Conservation (phyloP, 345 rosid genomes). For the Melaleuca alternifolia region DNA sequence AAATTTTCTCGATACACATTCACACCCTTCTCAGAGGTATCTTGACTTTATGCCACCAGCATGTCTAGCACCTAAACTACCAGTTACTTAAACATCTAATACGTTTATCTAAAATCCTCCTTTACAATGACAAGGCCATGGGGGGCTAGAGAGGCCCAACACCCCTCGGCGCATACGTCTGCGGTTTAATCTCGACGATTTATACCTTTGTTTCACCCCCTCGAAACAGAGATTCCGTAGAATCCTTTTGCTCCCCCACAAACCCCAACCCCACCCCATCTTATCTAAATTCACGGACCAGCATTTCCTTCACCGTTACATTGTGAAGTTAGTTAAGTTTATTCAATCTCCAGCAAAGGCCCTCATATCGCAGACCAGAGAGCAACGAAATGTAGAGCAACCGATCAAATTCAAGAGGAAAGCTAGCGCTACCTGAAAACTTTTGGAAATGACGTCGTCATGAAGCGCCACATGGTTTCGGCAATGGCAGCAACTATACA, state of each 20-base stretch:
- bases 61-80: background rate
- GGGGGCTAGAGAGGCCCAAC: background rate
- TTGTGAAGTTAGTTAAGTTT: background rate
- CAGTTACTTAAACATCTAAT: background rate
- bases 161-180: background rate
- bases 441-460: slow-evolving; percentile 8
- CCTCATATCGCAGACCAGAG: background rate
- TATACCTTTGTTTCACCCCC: background rate
- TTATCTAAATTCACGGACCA: background rate
- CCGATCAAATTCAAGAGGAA: background rate
- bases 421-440: slow-evolving; percentile 1
- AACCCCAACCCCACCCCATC: no score
- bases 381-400: background rate
- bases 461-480: slow-evolving; percentile 10
- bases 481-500: slow-evolving; percentile 14
- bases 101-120: background rate
- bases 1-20: background rate
- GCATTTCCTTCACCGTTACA: background rate
- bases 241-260: background rate
- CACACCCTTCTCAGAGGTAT: background rate
- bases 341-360: background rate
- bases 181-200: background rate
- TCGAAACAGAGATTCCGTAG: background rate
- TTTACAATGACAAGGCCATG: background rate
- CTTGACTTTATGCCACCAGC: background rate